Conservation (phyloP, 768 basidiomycete genomes). For the Auricularia heimuer region DNA sequence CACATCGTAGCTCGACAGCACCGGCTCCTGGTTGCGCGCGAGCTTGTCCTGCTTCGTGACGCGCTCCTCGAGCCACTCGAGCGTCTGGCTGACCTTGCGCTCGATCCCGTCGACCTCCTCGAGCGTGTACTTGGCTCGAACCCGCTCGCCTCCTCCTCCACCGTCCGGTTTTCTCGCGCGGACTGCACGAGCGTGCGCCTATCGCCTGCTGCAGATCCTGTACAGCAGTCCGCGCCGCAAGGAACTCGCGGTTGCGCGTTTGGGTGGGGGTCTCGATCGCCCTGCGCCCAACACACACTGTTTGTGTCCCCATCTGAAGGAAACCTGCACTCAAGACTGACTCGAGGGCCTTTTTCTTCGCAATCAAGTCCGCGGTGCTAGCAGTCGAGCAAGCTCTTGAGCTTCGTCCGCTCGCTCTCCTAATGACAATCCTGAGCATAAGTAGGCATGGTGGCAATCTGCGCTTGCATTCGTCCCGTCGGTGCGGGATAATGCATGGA, state of each 20-base stretch:
- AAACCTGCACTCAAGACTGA: slow-evolving; percentile 19
- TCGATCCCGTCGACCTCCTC: slow-evolving; percentile 85
- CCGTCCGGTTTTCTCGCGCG: slow-evolving; percentile 64
- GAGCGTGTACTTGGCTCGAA: slow-evolving; percentile 67
- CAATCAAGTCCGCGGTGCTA: slow-evolving; percentile 60
- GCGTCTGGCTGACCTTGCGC: slow-evolving; percentile 65
- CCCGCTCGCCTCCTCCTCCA: slow-evolving; percentile 42
- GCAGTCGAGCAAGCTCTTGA: slow-evolving; percentile 64
- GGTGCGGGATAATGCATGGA: too few species aligned
- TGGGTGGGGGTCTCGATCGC: slow-evolving; percentile 71
- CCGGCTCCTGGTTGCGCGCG: slow-evolving; percentile 70
- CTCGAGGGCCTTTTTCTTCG: slow-evolving; percentile 77
- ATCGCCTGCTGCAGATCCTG: slow-evolving; percentile 82
- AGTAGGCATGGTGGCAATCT: too few species aligned
- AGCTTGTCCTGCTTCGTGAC: slow-evolving; percentile 75
- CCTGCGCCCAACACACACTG: slow-evolving; percentile 28
- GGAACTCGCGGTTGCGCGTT: slow-evolving; percentile 81
- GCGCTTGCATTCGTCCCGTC: too few species aligned
- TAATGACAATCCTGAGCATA: slow-evolving; percentile 13
- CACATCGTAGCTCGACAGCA: slow-evolving; percentile 77
- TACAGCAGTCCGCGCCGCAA: slow-evolving; percentile 72
- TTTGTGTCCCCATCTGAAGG: not conserved
- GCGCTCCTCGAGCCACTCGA: slow-evolving; percentile 71
- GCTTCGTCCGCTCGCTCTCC: slow-evolving; percentile 52
- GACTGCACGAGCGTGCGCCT: slow-evolving; percentile 67